phyloP scores from a whole-genome alignment of 129 eudicot genomes.

The Deinandra increscens region DNA sequence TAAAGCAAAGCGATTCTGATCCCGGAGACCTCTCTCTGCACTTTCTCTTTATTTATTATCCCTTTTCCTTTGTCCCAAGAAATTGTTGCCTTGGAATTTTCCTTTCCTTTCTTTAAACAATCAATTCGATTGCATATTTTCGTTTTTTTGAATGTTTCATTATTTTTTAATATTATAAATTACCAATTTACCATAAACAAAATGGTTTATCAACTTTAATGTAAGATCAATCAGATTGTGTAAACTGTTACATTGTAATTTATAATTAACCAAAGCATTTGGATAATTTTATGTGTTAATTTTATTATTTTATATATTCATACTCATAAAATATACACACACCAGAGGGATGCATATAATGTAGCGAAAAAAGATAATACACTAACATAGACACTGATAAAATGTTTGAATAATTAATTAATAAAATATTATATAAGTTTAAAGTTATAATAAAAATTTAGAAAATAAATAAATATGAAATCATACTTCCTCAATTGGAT shows the following conservation, averaged over 20 bases:
- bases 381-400: too few species aligned
- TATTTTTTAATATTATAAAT: not conserved
- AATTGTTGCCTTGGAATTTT: slow-evolving; percentile 37
- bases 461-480: too few species aligned
- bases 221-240: not conserved
- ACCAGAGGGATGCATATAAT: too few species aligned
- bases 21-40: slow-evolving; percentile 44
- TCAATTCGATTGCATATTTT: not conserved
- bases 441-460: too few species aligned
- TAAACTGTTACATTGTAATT: not conserved
- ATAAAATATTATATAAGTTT: too few species aligned
- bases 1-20: slow-evolving; percentile 39
- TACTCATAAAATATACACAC: too few species aligned
- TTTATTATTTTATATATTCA: not conserved
- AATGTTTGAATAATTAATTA: too few species aligned
- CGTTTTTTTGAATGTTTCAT: not conserved
- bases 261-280: not conserved
- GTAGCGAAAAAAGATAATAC: too few species aligned
- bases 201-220: not conserved
- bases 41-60: slow-evolving; percentile 38
- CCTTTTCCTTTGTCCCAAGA: slow-evolving; percentile 41
- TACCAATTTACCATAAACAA: not conserved
- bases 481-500: too few species aligned
- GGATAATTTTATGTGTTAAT: too few species aligned
- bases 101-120: slow-evolving; percentile 9